Evolutionary conservation across 2,329 filamentous ascomycete species (phyloP).

Genomic region (Diplocarpon rosae): DNA sequence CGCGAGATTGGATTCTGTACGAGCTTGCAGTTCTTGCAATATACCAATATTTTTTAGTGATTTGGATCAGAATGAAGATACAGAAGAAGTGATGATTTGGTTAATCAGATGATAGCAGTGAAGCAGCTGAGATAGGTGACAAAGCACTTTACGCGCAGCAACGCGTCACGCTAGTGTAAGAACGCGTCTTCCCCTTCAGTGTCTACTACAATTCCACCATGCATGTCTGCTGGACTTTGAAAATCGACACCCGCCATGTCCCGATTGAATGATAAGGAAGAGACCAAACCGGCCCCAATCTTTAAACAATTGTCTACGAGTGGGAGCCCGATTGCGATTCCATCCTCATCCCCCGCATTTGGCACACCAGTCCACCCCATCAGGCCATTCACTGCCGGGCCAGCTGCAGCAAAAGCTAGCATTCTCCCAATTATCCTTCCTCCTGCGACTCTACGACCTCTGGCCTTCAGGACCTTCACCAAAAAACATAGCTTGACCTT

Average conservation of each 20-base stretch:
- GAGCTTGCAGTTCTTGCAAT: too few species aligned
- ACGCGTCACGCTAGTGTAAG: conserved; percentile 1
- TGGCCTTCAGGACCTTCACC: conserved; percentile 92
- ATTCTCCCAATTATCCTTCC: conserved; percentile 86
- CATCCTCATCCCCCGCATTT: conserved; percentile 85
- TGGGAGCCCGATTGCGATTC: conserved; percentile 45
- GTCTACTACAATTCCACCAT: neutral
- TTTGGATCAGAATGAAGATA: neutral
- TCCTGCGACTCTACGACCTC: conserved; percentile 71
- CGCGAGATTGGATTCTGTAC: neutral
- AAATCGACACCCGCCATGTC: conserved; percentile 15
- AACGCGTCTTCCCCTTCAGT: conserved; percentile 10
- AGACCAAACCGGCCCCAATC: conserved; percentile 20
- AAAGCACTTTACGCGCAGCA: neutral
- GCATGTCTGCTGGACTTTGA: neutral
- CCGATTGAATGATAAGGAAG: conserved; percentile 16
- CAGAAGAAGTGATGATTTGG: neutral
- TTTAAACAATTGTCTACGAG: conserved; percentile 23
- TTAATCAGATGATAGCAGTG: conserved; percentile 2
- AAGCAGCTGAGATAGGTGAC: conserved; percentile 3
- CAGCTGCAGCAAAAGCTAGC: conserved; percentile 22
- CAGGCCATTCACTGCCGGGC: conserved; percentile 39
- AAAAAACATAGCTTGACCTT: conserved; percentile 95
- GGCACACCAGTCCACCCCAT: conserved; percentile 76
- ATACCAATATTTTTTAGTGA: neutral